These are phyloP conservation scores for Cavenderia fasciculata DNA, from an alignment of 78 protist species.

Conservation along the genomic window DNA sequence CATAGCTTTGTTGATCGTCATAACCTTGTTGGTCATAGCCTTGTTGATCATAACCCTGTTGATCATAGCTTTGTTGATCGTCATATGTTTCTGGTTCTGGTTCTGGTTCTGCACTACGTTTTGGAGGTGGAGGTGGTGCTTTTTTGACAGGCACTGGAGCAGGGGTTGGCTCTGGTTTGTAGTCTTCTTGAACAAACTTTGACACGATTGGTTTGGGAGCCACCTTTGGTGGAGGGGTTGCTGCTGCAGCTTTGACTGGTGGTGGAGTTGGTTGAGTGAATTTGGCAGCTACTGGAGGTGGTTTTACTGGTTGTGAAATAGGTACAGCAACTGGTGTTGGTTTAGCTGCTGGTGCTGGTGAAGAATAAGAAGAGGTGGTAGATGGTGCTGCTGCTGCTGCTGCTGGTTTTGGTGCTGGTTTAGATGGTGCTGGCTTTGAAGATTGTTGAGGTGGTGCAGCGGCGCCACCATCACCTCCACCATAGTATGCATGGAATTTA, in stretches of 20 bases:
- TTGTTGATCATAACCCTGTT: not conserved
- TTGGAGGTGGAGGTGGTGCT: constrained; percentile 60
- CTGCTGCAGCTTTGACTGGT: not conserved
- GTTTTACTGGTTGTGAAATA: constrained; percentile 4
- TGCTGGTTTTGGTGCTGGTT: constrained; percentile 23
- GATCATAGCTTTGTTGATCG: constrained; percentile 36
- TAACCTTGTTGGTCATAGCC: constrained; percentile 10
- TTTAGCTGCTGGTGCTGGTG: constrained; percentile 45
- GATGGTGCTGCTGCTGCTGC: constrained; percentile 1
- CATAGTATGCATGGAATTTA: constrained; percentile 1
- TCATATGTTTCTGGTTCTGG: constrained; percentile 36
- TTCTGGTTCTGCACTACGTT: not conserved
- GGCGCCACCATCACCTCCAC: constrained; percentile 9
- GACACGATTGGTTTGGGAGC: constrained; percentile 9
- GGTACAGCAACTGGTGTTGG: constrained; percentile 27
- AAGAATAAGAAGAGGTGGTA: constrained; percentile 16
- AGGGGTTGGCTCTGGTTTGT: not conserved
- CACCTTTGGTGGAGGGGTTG: constrained; percentile 1
- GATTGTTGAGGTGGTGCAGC: constrained; percentile 4
- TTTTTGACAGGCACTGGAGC: constrained; percentile 40
- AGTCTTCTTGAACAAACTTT: not conserved
- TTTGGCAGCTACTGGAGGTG: constrained; percentile 24
- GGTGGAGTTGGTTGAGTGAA: constrained; percentile 30
- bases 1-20: constrained; percentile 11
- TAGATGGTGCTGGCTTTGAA: constrained; percentile 13